Evolutionary conservation across 495 filamentous ascomycete species (phyloP).

Genomic region (Xylaria intraflava): DNA sequence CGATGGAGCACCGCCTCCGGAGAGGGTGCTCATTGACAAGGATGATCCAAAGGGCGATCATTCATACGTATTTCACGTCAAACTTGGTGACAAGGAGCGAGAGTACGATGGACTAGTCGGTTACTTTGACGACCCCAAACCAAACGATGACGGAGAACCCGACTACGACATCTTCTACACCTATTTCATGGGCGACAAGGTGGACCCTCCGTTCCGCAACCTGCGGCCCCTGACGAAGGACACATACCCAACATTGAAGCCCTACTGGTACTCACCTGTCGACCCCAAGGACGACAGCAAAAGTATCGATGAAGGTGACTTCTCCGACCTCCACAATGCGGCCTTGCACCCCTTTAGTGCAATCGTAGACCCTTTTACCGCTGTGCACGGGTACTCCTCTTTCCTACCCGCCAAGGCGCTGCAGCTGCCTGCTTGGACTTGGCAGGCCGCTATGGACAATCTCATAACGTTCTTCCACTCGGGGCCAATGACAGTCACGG

Average conservation of each 20-base stretch:
- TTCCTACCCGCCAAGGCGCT: background rate
- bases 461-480: constrained; percentile 42
- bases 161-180: background rate
- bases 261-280: too few species aligned
- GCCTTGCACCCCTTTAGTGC: too few species aligned
- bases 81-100: constrained; percentile 33
- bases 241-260: too few species aligned
- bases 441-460: constrained; percentile 27
- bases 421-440: constrained; percentile 25
- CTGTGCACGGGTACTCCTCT: background rate
- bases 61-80: constrained; percentile 32
- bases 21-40: background rate
- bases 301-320: too few species aligned
- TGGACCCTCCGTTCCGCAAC: background rate
- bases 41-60: too few species aligned
- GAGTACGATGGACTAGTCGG: constrained; percentile 32
- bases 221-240: too few species aligned
- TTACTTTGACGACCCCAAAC: constrained; percentile 23
- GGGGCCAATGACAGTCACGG: constrained; percentile 34
- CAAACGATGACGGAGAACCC: background rate
- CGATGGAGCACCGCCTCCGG: background rate
- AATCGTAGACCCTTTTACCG: background rate
- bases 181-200: background rate
- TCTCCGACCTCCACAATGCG: too few species aligned
- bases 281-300: too few species aligned